Percentiles rank a stretch among this genome's conserved stretches.
These are phyloP conservation scores for Dioscorea zingiberensis DNA, from an alignment of 106 monocot species.

Conservation along the genomic window DNA sequence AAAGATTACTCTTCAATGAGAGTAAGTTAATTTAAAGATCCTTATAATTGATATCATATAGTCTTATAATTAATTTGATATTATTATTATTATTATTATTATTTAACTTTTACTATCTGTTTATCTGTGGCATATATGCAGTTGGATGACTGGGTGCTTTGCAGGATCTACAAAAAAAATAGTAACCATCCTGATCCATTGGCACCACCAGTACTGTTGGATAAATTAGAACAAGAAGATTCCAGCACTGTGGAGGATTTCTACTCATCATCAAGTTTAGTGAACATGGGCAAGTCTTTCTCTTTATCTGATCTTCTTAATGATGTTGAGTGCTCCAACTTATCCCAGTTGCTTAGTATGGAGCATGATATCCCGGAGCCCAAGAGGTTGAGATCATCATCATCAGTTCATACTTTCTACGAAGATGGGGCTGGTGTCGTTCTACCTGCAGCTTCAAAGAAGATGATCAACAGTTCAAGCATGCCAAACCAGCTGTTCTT, in stretches of 20 bases:
- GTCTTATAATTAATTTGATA: too few relatives aligned
- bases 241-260: not conserved
- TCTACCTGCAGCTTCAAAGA: not conserved
- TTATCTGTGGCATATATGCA: not conserved
- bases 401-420: not conserved
- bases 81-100: not conserved
- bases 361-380: not conserved
- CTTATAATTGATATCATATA: not conserved
- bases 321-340: not conserved
- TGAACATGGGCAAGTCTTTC: not conserved
- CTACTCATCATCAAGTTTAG: not conserved
- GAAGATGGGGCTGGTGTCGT: not conserved
- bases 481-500: not conserved
- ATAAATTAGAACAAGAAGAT: not conserved
- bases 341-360: not conserved
- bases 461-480: not conserved
- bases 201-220: not conserved
- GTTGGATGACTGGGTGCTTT: conserved; percentile 17
- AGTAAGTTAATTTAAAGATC: not conserved
- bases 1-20: conserved; percentile 3
- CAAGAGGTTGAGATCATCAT: not conserved
- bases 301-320: not conserved
- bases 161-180: conserved; percentile 13
- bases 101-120: not conserved
- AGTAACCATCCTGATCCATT: not conserved